Evolutionary conservation across 208 protist species (phyloP).

Genomic region (Porcisia hertigi): DNA sequence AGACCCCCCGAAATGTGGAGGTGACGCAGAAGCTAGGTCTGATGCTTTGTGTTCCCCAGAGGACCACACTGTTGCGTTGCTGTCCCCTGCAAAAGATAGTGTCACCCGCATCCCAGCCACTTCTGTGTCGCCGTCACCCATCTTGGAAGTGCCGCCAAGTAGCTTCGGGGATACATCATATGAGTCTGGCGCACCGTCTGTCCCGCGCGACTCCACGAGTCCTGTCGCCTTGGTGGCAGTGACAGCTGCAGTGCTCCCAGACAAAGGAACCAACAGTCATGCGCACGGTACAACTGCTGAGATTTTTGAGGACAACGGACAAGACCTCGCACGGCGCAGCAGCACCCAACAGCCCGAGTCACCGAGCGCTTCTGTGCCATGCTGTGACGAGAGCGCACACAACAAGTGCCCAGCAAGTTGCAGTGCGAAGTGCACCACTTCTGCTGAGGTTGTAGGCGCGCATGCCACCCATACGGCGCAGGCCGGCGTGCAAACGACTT

Average conservation of each 20-base stretch:
- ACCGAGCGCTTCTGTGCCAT: neutral
- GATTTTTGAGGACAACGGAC: neutral
- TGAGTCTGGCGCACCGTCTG: neutral
- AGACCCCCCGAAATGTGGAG: neutral
- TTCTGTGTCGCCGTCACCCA: slow-evolving; percentile 1
- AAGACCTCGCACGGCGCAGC: slow-evolving; percentile 2
- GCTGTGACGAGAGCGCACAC: neutral
- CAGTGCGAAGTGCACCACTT: neutral
- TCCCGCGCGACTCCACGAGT: neutral
- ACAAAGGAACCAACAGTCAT: neutral
- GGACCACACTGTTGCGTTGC: neutral
- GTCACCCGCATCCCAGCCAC: neutral
- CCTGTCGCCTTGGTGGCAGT: neutral
- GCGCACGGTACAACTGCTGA: too few relatives aligned
- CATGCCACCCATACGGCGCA: neutral
- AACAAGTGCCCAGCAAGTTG: neutral
- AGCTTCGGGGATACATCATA: neutral
- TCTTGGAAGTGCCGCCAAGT: neutral
- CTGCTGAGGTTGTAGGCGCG: neutral
- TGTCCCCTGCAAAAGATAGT: neutral
- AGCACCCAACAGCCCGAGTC: slow-evolving; percentile 1
- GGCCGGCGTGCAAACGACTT: neutral
- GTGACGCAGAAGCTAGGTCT: neutral
- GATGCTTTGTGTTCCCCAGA: neutral
- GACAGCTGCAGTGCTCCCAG: neutral